phyloP scores from a whole-genome alignment of 228 moss, liverwort and hornwort genomes.

The Sphagnum fallax region DNA sequence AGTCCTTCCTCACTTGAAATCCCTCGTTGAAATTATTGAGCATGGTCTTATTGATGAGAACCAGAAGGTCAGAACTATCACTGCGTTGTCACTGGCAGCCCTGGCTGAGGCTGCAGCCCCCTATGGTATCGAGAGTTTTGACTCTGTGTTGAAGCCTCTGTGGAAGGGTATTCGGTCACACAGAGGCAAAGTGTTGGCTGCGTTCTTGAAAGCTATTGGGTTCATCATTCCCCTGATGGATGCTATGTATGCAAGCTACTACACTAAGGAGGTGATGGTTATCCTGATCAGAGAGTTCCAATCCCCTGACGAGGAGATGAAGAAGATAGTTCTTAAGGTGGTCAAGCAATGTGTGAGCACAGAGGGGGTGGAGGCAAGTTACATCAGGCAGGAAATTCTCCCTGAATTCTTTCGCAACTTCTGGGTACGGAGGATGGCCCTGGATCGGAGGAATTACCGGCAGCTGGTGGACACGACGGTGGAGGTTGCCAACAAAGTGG shows the following conservation, averaged over 20 bases:
- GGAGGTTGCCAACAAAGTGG: conserved; percentile 95
- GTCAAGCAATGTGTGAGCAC: conserved; percentile 99
- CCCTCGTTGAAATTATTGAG: conserved; percentile 91
- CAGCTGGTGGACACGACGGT: conserved; percentile 99
- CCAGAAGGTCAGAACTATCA: conserved; percentile 96
- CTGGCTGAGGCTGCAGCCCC: conserved; percentile 98
- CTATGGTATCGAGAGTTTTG: conserved; percentile 98
- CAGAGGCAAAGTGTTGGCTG: conserved; percentile 95
- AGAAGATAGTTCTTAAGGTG: conserved; percentile 98
- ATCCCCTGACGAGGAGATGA: conserved; percentile 99
- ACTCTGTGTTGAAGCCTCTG: conserved; percentile 92
- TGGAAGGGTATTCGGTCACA: conserved; percentile 99
- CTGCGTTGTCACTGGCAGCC: conserved; percentile 90
- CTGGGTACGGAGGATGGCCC: conserved; percentile 98
- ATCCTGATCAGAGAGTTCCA: conserved; percentile 97
- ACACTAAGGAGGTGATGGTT: conserved; percentile 98
- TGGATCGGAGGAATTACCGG: conserved; percentile 96
- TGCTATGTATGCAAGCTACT: conserved; percentile 95
- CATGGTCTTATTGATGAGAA: conserved; percentile 98
- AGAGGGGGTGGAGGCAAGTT: conserved; percentile 90
- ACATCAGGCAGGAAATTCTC: conserved; percentile 85
- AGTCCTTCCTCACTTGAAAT: conserved; percentile 94
- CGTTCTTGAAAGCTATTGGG: conserved; percentile 96
- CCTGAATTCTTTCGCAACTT: conserved; percentile 99
- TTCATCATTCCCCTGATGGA: conserved; percentile 99